Base-by-base conservation (phyloP, 192 early-diverging fungal species). In the Coemansia sp. region DNA sequence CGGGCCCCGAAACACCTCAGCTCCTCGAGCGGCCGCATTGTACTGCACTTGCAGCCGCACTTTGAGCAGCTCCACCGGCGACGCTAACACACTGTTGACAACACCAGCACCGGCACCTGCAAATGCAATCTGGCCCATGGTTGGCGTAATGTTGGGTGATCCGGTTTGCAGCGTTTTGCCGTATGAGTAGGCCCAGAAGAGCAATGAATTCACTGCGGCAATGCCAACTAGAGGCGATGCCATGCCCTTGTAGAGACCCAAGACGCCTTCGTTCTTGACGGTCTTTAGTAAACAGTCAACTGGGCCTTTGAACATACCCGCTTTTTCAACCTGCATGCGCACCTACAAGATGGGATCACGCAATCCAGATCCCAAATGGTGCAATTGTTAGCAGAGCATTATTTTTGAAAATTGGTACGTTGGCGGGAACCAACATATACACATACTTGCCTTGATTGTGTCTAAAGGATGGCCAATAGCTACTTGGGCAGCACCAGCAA, bases 21-120 rank as follows among this genome's bases (percentile, higher is more conserved):
- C 24, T 12, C 56, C 40, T 7, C 53, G 68, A 5, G 57, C 44
- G 11, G 72, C 46, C 9, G 53, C 51, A 7, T 46, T 64, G 81
- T 90, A 95, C 67, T 95, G 95, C 7, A 91, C 90, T 71, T 98
- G 96, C 74, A 97, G 84, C 31, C 89, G 86, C 57, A 92, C 90
- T 68, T 98, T 98, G 42, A 97, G 71, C n/a, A 98, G 73, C 66
- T 98, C 96, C 3, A 98, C 92, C 1, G 96, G 94, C 2, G 91
- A 94, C 9, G 94, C 90, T 18, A 97, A 76, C 17, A 92, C 79
- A 53, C 85, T 87, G 62, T 96, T 95, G 26, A 92, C 86, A 25
- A 86, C 74, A 40, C 95, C 96, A 23, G 93, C 93, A 28, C 91
- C 93, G 24, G 92, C 85, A 31, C 96, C 96, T 34, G 94, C 93